phyloP scores from a whole-genome alignment of 1,284 basidiomycete genomes.

The Xerocomus nothofagi region DNA sequence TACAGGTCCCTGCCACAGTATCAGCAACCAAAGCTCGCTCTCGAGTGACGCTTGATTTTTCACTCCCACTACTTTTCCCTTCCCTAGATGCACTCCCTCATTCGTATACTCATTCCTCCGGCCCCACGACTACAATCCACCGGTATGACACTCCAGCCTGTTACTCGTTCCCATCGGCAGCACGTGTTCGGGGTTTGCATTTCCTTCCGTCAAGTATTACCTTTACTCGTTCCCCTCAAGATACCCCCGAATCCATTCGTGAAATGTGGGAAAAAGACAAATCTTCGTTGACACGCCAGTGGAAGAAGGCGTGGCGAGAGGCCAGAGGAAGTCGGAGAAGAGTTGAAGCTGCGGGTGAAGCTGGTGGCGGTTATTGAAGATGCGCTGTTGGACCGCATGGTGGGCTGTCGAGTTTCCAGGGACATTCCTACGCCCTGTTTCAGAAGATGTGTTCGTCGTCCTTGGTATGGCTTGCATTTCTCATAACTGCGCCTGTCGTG shows the following conservation, averaged over 20 bases:
- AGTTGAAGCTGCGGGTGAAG: constrained; percentile 51
- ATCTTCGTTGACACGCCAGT: constrained; percentile 71
- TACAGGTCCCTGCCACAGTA: not conserved
- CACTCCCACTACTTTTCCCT: constrained; percentile 66
- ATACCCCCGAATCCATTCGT: constrained; percentile 58
- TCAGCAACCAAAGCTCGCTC: constrained; percentile 8
- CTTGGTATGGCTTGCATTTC: not conserved
- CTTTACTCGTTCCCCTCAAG: constrained; percentile 49
- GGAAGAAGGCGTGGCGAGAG: constrained; percentile 79
- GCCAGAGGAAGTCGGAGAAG: constrained; percentile 68
- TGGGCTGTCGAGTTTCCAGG: not conserved
- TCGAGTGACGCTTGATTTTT: constrained; percentile 44
- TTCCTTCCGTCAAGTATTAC: constrained; percentile 32
- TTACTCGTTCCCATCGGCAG: constrained; percentile 25
- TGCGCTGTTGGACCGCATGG: not conserved
- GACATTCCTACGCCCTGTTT: not conserved
- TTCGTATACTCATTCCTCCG: constrained; percentile 1
- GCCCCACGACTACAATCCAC: not conserved
- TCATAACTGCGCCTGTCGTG: not conserved
- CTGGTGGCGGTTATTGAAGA: constrained; percentile 11
- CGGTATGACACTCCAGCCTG: constrained; percentile 10
- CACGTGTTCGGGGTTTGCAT: constrained; percentile 45
- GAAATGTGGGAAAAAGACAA: constrained; percentile 72
- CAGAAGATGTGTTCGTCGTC: not conserved
- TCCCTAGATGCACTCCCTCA: constrained; percentile 32